A percentile compares a stretch with the other conserved stretches of the same genome.
phyloP scores from a whole-genome alignment of 2,329 filamentous ascomycete genomes.

The Aspergillus eucalypticola region DNA sequence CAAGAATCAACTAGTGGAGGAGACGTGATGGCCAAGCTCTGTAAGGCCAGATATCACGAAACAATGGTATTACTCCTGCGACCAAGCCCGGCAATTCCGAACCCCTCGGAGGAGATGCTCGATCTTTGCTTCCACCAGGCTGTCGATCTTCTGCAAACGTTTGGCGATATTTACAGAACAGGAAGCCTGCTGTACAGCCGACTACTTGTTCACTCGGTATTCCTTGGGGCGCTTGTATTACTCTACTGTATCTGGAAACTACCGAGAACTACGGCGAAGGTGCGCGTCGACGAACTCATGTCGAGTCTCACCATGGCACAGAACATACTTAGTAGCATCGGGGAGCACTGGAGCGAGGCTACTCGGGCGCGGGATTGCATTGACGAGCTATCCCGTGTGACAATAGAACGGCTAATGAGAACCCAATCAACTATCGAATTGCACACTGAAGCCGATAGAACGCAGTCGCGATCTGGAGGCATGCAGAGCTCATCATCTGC shows the following conservation, averaged over 20 bases:
- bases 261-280: slow-evolving; percentile 42
- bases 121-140: slow-evolving; percentile 49
- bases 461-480: not conserved
- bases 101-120: slow-evolving; percentile 46
- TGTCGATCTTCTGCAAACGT: slow-evolving; percentile 42
- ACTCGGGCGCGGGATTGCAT: slow-evolving; percentile 33
- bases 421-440: not conserved
- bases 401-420: slow-evolving; percentile 27
- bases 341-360: slow-evolving; percentile 56
- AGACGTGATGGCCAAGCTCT: slow-evolving; percentile 30
- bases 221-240: slow-evolving; percentile 53
- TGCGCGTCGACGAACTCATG: slow-evolving; percentile 44
- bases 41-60: slow-evolving; percentile 51
- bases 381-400: slow-evolving; percentile 30
- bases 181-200: slow-evolving; percentile 52
- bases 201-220: slow-evolving; percentile 52
- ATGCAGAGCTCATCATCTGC: not conserved
- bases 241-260: slow-evolving; percentile 54
- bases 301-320: slow-evolving; percentile 46
- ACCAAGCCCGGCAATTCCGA: slow-evolving; percentile 55
- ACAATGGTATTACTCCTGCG: slow-evolving; percentile 53
- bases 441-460: not conserved
- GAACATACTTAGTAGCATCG: slow-evolving; percentile 53
- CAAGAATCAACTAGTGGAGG: not conserved
- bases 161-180: slow-evolving; percentile 47